Evolutionary conservation across 2,329 filamentous ascomycete species (phyloP), one percentile per base, ranked within the genome.

Genomic region (Diaporthe caulivora): DNA sequence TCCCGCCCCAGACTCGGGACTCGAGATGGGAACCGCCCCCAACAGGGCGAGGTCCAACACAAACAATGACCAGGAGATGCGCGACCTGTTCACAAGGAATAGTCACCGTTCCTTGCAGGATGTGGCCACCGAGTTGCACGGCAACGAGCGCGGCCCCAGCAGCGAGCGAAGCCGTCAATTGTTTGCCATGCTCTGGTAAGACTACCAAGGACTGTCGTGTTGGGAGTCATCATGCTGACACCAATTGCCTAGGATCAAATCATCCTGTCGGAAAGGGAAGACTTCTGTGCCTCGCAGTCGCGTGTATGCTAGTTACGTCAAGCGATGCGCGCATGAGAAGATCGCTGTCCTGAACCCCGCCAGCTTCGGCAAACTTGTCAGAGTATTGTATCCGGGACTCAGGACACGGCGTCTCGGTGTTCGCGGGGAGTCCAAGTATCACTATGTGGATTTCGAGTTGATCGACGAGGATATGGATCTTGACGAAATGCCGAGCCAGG

Each of bases 401-500:
- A 96, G 97, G 83, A 99, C 97, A 42, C 90, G 97, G 74, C 91
- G 97, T 76, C 87, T 99, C 17, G 97, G 97, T 76, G 95, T 98
- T 60, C 92, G 97, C 70, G 97, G 97, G 76, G 96, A 98, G 84
- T 99, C 97, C 18, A 99, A 99, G 82, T 99, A 99, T 82, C 97
- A 99, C 83, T 99, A 99, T 79, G 91, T 92, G 60, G 92, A 92
- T 79, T 93, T 93, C 78, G 86, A 85, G 17, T 82, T 92, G 67
- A 83, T 86, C 54, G 90, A 92, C 67, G 90, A 92, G 73, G 85
- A 88, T 13, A 51, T 60, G 29, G 71, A 75, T 11, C 21, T 67
- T 18, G 62, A 67, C 18, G 67, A 62, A 15, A 37, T 42, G 4
- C 60, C 68, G 40, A 72, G 68, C n/a, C 73, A 70, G 24, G 42